Percentiles rank a stretch among this genome's conserved stretches.
These are phyloP conservation scores for Apiospora hydei DNA, from an alignment of 2,329 filamentous ascomycete species.

Conservation along the genomic window DNA sequence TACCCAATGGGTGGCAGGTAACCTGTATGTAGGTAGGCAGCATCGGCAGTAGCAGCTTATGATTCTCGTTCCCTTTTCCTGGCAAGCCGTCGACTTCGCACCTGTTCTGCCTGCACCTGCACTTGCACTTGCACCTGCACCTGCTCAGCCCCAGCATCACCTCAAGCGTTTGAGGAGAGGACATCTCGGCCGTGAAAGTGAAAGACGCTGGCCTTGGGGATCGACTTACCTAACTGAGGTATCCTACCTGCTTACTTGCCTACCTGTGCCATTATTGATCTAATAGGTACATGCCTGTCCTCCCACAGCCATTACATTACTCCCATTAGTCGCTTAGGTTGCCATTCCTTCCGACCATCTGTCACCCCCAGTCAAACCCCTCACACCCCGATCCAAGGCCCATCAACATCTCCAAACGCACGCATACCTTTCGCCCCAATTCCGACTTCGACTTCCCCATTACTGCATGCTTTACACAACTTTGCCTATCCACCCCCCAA, in stretches of 20 bases:
- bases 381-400: conserved; percentile 19
- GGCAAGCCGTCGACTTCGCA: neutral
- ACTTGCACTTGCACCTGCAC: neutral
- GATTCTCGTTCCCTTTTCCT: conserved; percentile 3
- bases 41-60: neutral
- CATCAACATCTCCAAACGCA: conserved; percentile 20
- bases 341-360: conserved; percentile 15
- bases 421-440: conserved; percentile 16
- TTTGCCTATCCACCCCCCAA: neutral
- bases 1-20: conserved; percentile 1
- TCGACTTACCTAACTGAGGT: conserved; percentile 11
- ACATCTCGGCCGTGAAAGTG: conserved; percentile 3
- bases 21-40: neutral
- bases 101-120: conserved; percentile 7
- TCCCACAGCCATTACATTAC: neutral
- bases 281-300: conserved; percentile 10
- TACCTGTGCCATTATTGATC: neutral
- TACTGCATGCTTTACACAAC: conserved; percentile 15
- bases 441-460: conserved; percentile 1
- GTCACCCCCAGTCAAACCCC: conserved; percentile 19
- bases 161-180: conserved; percentile 3
- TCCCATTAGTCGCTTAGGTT: neutral
- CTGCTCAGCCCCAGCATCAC: conserved; percentile 10
- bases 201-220: neutral
- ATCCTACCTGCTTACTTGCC: neutral